Conservation (phyloP, 192 early-diverging fungal species). For the Oehlia diaphana region DNA sequence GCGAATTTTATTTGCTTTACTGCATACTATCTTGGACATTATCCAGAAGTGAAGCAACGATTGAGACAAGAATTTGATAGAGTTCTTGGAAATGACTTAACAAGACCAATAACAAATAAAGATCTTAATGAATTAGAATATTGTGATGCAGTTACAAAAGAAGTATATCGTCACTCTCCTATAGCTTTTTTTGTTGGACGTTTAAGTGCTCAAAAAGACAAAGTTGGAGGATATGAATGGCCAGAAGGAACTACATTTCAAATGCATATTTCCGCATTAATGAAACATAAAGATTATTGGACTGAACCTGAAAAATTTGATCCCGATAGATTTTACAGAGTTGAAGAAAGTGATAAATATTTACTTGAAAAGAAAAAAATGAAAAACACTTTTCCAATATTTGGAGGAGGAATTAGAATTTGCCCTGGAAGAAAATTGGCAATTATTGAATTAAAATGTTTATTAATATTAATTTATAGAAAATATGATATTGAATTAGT, state of each 20-base stretch:
- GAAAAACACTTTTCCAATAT: background rate
- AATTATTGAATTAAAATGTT: background rate
- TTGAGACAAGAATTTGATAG: background rate
- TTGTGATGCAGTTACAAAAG: slow-evolving; percentile 11
- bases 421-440: slow-evolving; percentile 13
- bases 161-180: background rate
- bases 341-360: background rate
- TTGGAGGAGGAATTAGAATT: slow-evolving; percentile 4
- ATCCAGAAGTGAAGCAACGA: slow-evolving; percentile 10
- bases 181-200: background rate
- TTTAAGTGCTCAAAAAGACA: background rate
- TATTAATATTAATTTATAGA: background rate
- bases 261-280: background rate
- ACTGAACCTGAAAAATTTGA: slow-evolving; percentile 11
- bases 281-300: background rate
- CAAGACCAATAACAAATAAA: background rate
- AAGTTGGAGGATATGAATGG: slow-evolving; percentile 12
- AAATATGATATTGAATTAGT: slow-evolving; percentile 22
- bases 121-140: slow-evolving; percentile 5
- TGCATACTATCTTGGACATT: background rate
- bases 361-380: background rate
- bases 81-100: background rate
- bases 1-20: slow-evolving; percentile 2
- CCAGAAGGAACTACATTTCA: background rate
- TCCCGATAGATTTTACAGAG: slow-evolving; percentile 13